Conservation (phyloP, 192 early-diverging fungal genomes). For the Dissophora globulifera region DNA sequence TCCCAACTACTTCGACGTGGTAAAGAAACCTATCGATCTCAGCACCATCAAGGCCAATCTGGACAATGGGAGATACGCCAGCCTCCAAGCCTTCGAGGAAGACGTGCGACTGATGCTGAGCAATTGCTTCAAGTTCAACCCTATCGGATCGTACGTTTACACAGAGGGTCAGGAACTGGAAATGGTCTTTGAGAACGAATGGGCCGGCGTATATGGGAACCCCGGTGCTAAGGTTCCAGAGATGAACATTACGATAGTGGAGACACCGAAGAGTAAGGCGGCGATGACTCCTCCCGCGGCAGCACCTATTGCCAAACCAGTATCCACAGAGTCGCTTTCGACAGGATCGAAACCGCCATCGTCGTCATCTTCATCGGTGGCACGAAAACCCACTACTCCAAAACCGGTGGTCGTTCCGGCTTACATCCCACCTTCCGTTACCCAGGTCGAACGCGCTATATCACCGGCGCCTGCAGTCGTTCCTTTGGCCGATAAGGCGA, state of each 20-base stretch:
- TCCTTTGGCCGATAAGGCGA: conserved; percentile 19
- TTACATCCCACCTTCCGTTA: conserved; percentile 24
- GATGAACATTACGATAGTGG: conserved; percentile 62
- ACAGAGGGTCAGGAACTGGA: conserved; percentile 67
- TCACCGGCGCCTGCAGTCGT: conserved; percentile 33
- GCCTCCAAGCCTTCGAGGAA: conserved; percentile 57
- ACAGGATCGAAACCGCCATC: conserved; percentile 7
- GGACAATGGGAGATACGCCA: conserved; percentile 51
- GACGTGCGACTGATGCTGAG: conserved; percentile 64
- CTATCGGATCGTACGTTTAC: conserved; percentile 65
- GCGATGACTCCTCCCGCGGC: not conserved
- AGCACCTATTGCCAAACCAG: conserved; percentile 8
- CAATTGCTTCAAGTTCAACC: conserved; percentile 75
- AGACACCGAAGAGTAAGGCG: conserved; percentile 45
- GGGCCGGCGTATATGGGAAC: conserved; percentile 41
- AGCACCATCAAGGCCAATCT: conserved; percentile 62
- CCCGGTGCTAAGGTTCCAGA: conserved; percentile 48
- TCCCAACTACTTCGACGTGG: conserved; percentile 72
- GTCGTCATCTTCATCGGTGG: conserved; percentile 13
- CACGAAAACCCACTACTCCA: conserved; percentile 20
- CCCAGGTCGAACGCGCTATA: not conserved
- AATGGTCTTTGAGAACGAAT: conserved; percentile 61
- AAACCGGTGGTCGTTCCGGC: conserved; percentile 24
- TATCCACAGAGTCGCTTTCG: conserved; percentile 11
- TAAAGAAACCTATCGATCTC: conserved; percentile 71